Conservation (phyloP, 2,329 filamentous ascomycete genomes). For the Aspergillus sp. region DNA sequence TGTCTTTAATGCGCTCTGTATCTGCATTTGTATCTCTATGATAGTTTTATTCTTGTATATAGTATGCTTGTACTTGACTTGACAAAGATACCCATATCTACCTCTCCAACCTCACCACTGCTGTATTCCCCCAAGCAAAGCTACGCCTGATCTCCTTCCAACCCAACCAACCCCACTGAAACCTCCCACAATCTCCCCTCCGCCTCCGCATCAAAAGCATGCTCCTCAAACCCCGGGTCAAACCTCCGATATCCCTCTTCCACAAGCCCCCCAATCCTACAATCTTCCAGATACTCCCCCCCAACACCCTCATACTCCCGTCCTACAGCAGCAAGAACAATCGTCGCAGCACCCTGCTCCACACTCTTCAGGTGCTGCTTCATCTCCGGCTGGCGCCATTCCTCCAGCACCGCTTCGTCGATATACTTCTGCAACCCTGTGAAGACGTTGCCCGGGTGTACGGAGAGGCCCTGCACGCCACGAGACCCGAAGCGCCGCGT, state of each 20-base stretch:
- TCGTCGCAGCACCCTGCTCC: constrained; percentile 10
- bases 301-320: constrained; percentile 24
- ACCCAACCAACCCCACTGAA: constrained; percentile 41
- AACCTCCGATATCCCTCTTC: constrained; percentile 29
- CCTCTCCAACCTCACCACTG: too few species aligned
- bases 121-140: too few species aligned
- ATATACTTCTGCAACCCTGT: constrained; percentile 29
- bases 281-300: constrained; percentile 24
- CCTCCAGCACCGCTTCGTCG: constrained; percentile 8
- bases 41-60: not conserved
- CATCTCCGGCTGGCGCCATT: constrained; percentile 5
- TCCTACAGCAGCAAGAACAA: constrained; percentile 16
- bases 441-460: constrained; percentile 43
- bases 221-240: constrained; percentile 16
- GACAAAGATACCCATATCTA: constrained; percentile 1
- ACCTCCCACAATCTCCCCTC: constrained; percentile 43
- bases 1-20: constrained; percentile 1
- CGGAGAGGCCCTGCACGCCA: constrained; percentile 37
- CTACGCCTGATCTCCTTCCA: not conserved
- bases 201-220: constrained; percentile 9
- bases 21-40: not conserved
- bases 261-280: constrained; percentile 11
- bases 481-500: constrained; percentile 41
- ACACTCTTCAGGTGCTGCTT: constrained; percentile 2
- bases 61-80: not conserved